Evolutionary conservation across 2,329 filamentous ascomycete genomes (phyloP).

Genomic region (Colletotrichum lentis): DNA sequence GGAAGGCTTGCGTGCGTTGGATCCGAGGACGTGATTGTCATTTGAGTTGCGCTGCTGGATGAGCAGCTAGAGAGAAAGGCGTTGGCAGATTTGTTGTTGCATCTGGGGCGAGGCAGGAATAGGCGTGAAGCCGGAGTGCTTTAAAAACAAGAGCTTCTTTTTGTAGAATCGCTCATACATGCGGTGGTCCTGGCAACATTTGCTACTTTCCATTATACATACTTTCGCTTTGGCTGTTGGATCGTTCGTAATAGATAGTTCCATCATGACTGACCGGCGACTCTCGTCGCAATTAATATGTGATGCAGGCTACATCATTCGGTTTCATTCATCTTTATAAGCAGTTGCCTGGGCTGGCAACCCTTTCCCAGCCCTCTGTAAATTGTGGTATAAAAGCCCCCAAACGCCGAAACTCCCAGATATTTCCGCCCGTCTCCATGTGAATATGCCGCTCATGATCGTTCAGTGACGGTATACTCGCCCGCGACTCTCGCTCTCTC

Average conservation of each 20-base stretch:
- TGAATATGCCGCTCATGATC: slow-evolving; percentile 24
- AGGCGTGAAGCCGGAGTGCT: slow-evolving; percentile 8
- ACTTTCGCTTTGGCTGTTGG: slow-evolving; percentile 20
- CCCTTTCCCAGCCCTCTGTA: background rate
- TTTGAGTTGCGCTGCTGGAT: slow-evolving; percentile 35
- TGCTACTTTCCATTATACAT: slow-evolving; percentile 28
- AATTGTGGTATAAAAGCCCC: slow-evolving; percentile 20
- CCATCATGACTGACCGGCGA: background rate
- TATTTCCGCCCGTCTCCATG: too few species aligned
- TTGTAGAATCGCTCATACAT: slow-evolving; percentile 28
- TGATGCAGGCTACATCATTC: background rate
- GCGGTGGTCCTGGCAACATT: slow-evolving; percentile 13
- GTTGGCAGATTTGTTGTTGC: slow-evolving; percentile 30
- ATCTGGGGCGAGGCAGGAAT: slow-evolving; percentile 17
- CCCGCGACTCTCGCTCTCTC: slow-evolving; percentile 69
- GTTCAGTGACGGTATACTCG: slow-evolving; percentile 62
- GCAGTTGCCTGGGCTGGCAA: background rate
- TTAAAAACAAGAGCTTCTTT: slow-evolving; percentile 36
- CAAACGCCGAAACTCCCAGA: slow-evolving; percentile 20
- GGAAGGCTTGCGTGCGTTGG: background rate
- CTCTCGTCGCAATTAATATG: background rate
- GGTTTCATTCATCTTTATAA: background rate
- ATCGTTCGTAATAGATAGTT: background rate
- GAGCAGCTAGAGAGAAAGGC: slow-evolving; percentile 34
- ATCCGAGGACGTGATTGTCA: slow-evolving; percentile 8